Conservation (phyloP, 371 early-diverging fungal genomes). For the Lichtheimia corymbifera region DNA sequence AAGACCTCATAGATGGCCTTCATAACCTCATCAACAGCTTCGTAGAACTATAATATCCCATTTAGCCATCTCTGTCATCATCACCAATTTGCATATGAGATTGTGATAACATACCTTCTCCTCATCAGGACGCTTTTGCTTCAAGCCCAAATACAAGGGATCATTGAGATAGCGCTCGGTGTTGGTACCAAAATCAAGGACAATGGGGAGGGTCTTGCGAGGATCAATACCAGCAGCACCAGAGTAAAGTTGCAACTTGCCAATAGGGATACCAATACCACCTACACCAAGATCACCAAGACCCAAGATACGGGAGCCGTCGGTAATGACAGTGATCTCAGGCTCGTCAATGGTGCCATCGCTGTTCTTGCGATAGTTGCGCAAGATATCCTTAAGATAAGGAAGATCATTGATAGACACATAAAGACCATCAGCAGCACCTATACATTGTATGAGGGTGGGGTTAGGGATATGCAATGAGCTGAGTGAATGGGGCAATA, state of each 20-base stretch:
- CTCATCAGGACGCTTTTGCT: constrained; percentile 71
- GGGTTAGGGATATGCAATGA: neutral
- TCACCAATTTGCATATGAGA: neutral
- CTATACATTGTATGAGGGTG: constrained; percentile 5
- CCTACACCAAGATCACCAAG: constrained; percentile 91
- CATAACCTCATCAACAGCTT: constrained; percentile 79
- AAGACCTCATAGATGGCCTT: constrained; percentile 64
- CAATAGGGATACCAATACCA: constrained; percentile 93
- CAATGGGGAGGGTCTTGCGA: constrained; percentile 81
- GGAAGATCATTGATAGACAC: constrained; percentile 75
- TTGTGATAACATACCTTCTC: constrained; percentile 29
- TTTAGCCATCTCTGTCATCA: neutral
- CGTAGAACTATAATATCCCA: constrained; percentile 59
- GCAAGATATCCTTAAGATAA: constrained; percentile 61
- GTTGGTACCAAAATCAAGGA: constrained; percentile 89
- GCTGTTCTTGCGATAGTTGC: constrained; percentile 56
- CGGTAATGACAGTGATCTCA: constrained; percentile 88
- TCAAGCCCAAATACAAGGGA: constrained; percentile 83
- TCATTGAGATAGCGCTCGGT: constrained; percentile 74
- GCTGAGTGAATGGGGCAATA: too few relatives aligned
- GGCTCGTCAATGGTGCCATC: constrained; percentile 48
- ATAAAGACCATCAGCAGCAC: constrained; percentile 78
- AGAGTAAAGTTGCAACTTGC: constrained; percentile 88
- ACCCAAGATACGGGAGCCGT: constrained; percentile 91
- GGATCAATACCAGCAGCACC: constrained; percentile 91